Conservation (phyloP, 2,329 filamentous ascomycete species). For the Penicillium sp. region DNA sequence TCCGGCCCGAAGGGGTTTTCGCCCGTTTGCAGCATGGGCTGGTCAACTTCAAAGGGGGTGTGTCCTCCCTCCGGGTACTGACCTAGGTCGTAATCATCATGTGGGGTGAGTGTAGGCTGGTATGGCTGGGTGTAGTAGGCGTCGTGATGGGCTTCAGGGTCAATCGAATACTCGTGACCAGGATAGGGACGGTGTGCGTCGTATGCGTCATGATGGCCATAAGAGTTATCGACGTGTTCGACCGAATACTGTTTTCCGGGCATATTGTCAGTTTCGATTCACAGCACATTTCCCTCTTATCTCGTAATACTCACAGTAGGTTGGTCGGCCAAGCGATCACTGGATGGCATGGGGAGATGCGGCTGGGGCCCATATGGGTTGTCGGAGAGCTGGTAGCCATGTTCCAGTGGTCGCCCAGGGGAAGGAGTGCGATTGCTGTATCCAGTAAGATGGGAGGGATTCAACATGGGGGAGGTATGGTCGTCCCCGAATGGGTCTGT, state of each 20-base stretch:
- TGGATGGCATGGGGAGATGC: slow-evolving; percentile 67
- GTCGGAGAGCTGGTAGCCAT: slow-evolving; percentile 78
- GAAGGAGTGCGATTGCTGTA: slow-evolving; percentile 63
- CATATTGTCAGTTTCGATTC: slow-evolving; percentile 5
- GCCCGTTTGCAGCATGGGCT: slow-evolving; percentile 70
- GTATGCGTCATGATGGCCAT: slow-evolving; percentile 61
- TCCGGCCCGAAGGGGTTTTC: slow-evolving; percentile 63
- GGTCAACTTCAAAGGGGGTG: slow-evolving; percentile 60
- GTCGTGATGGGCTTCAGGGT: slow-evolving; percentile 83
- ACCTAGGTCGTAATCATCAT: slow-evolving; percentile 55
- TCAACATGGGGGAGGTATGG: slow-evolving; percentile 44
- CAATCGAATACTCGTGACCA: slow-evolving; percentile 67
- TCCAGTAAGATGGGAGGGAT: slow-evolving; percentile 48
- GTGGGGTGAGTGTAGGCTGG: slow-evolving; percentile 58
- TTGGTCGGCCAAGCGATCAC: slow-evolving; percentile 77
- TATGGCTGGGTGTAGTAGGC: slow-evolving; percentile 83
- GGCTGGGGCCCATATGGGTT: slow-evolving; percentile 61
- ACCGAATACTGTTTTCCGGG: slow-evolving; percentile 60
- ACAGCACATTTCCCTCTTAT: not conserved
- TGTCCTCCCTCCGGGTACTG: slow-evolving; percentile 53
- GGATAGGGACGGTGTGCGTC: slow-evolving; percentile 54
- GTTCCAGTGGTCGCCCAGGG: slow-evolving; percentile 67
- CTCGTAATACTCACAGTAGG: slow-evolving; percentile 66
- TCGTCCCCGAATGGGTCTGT: slow-evolving; percentile 44
- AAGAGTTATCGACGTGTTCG: slow-evolving; percentile 62